phyloP scores from a whole-genome alignment of 1,284 basidiomycete species.

The Hemileia vastatrix region DNA sequence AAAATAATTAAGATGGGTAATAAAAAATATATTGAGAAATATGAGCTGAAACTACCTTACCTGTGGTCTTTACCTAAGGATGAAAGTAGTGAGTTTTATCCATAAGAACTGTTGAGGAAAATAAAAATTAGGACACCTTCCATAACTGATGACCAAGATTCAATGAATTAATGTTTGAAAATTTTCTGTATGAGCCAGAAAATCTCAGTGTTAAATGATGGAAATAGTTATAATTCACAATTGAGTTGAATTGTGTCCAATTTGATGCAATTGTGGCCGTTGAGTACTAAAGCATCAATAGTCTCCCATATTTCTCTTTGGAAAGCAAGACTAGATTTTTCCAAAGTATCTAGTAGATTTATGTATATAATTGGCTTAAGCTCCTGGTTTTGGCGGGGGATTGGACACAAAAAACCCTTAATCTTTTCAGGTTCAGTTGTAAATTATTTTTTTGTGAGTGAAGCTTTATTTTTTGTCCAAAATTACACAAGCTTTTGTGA shows the following conservation, averaged over 20 bases:
- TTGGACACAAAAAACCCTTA: too few species aligned
- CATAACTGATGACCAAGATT: constrained; percentile 30
- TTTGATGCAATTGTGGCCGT: constrained; percentile 69
- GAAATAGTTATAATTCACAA: constrained; percentile 46
- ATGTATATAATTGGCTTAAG: background rate
- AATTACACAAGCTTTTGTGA: too few species aligned
- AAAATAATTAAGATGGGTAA: too few species aligned
- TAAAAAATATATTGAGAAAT: constrained; percentile 28
- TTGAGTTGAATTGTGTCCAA: constrained; percentile 46
- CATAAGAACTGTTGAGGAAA: constrained; percentile 62
- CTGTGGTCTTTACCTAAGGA: constrained; percentile 61
- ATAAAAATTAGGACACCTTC: constrained; percentile 58
- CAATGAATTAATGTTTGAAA: background rate
- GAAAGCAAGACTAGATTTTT: constrained; percentile 66
- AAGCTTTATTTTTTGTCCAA: too few species aligned
- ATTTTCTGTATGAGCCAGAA: background rate
- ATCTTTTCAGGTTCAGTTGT: too few species aligned
- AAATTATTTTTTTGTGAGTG: too few species aligned
- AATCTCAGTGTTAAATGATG: background rate
- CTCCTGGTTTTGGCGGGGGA: too few species aligned
- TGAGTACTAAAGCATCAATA: constrained; percentile 56
- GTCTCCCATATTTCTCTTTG: constrained; percentile 68
- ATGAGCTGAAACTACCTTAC: constrained; percentile 45
- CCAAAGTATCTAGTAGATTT: constrained; percentile 52
- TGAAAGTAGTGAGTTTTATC: constrained; percentile 60